Conservation (phyloP, 129 eudicot genomes). For the Artemisia tridentata region DNA sequence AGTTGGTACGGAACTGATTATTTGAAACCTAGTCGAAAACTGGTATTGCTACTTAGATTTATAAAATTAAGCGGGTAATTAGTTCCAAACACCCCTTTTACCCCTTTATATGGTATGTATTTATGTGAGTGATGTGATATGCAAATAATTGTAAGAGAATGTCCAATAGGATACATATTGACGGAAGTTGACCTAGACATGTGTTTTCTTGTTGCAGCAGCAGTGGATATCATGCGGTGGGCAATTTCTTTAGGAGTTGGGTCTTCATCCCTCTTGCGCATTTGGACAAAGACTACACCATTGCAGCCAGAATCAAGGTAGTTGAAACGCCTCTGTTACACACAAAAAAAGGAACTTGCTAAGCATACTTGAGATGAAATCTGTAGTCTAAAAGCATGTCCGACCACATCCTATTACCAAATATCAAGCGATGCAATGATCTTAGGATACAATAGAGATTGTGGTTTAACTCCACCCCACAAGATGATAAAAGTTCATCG, state of each 20-base stretch:
- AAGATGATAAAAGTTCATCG: no score
- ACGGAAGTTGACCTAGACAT: slow-evolving; percentile 61
- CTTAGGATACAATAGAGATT: no score
- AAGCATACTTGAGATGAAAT: background rate
- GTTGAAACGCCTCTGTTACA: slow-evolving; percentile 71
- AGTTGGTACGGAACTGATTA: no score
- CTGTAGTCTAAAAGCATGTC: no score
- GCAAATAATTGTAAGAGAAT: background rate
- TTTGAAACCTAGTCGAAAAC: no score
- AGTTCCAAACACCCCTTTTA: no score
- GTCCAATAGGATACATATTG: background rate
- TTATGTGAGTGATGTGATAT: background rate
- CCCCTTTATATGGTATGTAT: background rate
- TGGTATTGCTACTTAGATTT: no score
- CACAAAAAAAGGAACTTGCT: background rate
- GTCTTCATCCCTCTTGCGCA: slow-evolving; percentile 75
- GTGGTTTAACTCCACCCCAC: no score
- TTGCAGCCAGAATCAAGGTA: slow-evolving; percentile 91
- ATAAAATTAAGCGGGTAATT: no score
- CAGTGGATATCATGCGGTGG: slow-evolving; percentile 71
- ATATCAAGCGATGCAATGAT: no score
- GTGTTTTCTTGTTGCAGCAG: slow-evolving; percentile 68
- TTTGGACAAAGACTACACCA: slow-evolving; percentile 85
- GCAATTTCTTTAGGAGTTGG: slow-evolving; percentile 84
- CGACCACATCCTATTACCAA: no score